phyloP scores from a whole-genome alignment of 2,329 filamentous ascomycete genomes.

The Helotiales sp. region DNA sequence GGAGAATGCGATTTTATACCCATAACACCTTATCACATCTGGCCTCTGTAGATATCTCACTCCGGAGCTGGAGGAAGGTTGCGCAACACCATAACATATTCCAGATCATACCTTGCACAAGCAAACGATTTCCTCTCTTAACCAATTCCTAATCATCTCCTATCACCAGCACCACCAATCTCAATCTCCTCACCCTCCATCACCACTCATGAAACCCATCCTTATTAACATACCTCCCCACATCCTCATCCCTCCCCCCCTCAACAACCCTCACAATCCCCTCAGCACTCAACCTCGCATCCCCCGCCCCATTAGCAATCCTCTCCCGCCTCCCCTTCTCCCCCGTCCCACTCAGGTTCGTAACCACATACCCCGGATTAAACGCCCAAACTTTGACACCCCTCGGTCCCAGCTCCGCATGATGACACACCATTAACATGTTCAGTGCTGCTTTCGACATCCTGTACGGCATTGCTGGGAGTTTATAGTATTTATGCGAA shows the following conservation, averaged over 20 bases:
- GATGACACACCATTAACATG: constrained; percentile 21
- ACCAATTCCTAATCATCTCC: neutral
- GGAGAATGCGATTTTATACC: too few species aligned
- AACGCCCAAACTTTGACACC: constrained; percentile 32
- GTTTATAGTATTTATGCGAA: neutral
- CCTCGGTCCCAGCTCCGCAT: constrained; percentile 7
- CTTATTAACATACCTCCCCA: constrained; percentile 33
- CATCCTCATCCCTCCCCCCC: constrained; percentile 33
- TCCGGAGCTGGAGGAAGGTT: too few species aligned
- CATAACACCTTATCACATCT: too few species aligned
- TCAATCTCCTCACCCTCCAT: neutral
- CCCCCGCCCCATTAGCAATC: constrained; percentile 12
- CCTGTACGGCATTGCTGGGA: constrained; percentile 11
- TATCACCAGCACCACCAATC: neutral
- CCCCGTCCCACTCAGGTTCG: constrained; percentile 30
- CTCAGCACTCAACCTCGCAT: constrained; percentile 28
- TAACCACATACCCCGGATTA: constrained; percentile 38
- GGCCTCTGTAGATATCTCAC: too few species aligned
- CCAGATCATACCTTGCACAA: too few species aligned
- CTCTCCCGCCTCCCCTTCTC: constrained; percentile 17
- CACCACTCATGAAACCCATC: constrained; percentile 34
- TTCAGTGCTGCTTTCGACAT: constrained; percentile 29
- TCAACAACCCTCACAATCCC: constrained; percentile 30
- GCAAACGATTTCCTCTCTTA: too few species aligned
- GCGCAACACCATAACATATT: too few species aligned